These are phyloP conservation scores for Whalleya microplaca DNA, from an alignment of 2,329 filamentous ascomycete genomes.

Conservation along the genomic window DNA sequence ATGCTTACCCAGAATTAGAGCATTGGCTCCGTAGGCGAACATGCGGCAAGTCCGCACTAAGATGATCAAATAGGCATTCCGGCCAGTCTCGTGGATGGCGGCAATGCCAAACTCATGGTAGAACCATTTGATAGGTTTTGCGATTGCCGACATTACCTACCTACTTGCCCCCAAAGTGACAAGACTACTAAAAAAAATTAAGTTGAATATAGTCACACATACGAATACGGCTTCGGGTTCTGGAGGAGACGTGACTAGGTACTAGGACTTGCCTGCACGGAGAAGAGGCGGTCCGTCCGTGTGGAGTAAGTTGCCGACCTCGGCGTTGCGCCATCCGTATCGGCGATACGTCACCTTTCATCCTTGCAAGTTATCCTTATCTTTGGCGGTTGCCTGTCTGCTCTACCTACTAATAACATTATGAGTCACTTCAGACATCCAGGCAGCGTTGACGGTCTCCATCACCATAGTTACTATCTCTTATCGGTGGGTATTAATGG, in stretches of 20 bases:
- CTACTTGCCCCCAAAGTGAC: too few species aligned
- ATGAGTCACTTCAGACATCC: too few species aligned
- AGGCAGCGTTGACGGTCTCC: too few species aligned
- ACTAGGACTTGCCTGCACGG: neutral
- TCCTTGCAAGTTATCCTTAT: neutral
- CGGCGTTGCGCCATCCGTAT: slow-evolving; percentile 21
- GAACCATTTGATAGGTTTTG: slow-evolving; percentile 34
- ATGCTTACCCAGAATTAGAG: slow-evolving; percentile 56
- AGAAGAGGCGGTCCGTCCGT: too few species aligned
- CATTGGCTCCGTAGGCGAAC: slow-evolving; percentile 65
- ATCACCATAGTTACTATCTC: too few species aligned
- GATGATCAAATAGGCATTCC: slow-evolving; percentile 59
- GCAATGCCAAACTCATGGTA: slow-evolving; percentile 53
- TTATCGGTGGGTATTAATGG: too few species aligned
- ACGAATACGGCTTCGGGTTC: neutral
- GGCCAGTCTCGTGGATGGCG: slow-evolving; percentile 50
- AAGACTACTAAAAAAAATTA: too few species aligned
- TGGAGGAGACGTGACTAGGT: neutral
- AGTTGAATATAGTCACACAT: neutral
- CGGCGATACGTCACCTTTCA: slow-evolving; percentile 12
- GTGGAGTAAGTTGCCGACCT: slow-evolving; percentile 18
- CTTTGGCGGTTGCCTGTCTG: too few species aligned
- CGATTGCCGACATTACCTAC: slow-evolving; percentile 27
- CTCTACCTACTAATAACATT: too few species aligned
- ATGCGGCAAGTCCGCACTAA: slow-evolving; percentile 56